A percentile compares a stretch with the other conserved stretches of the same genome.
phyloP scores from a whole-genome alignment of 306 rosid genomes.

The Cotoneaster glaucophyllus region DNA sequence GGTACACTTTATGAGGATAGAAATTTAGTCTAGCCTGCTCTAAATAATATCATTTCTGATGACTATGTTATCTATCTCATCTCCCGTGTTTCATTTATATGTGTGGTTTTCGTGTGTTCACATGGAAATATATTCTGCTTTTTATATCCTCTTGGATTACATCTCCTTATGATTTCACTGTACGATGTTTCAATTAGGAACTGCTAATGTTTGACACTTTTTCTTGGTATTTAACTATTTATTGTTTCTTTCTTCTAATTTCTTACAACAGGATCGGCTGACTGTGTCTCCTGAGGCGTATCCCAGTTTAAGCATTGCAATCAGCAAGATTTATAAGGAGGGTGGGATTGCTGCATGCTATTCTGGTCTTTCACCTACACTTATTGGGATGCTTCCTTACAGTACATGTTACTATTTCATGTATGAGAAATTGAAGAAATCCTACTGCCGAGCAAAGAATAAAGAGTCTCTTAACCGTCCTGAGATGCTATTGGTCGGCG shows the following conservation, averaged over 20 bases:
- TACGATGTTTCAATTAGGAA: not conserved
- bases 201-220: not conserved
- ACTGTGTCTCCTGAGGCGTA: slow-evolving; percentile 83
- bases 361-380: slow-evolving; percentile 84
- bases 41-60: not conserved
- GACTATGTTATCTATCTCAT: not conserved
- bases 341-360: slow-evolving; percentile 85
- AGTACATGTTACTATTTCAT: slow-evolving; percentile 93
- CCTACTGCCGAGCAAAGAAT: slow-evolving; percentile 63
- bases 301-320: slow-evolving; percentile 68
- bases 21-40: not conserved
- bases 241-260: slow-evolving; percentile 17
- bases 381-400: slow-evolving; percentile 95
- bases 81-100: not conserved
- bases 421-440: slow-evolving; percentile 81
- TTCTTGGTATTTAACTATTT: not conserved
- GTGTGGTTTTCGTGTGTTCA: not conserved
- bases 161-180: not conserved
- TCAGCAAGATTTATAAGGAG: slow-evolving; percentile 72
- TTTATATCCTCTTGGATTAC: not conserved
- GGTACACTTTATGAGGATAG: not conserved
- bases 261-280: slow-evolving; percentile 67
- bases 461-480: slow-evolving; percentile 69
- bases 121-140: not conserved
- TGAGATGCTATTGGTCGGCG: slow-evolving; percentile 88